phyloP scores from a whole-genome alignment of 2,329 filamentous ascomycete species.

The Colletotrichum liriopes region DNA sequence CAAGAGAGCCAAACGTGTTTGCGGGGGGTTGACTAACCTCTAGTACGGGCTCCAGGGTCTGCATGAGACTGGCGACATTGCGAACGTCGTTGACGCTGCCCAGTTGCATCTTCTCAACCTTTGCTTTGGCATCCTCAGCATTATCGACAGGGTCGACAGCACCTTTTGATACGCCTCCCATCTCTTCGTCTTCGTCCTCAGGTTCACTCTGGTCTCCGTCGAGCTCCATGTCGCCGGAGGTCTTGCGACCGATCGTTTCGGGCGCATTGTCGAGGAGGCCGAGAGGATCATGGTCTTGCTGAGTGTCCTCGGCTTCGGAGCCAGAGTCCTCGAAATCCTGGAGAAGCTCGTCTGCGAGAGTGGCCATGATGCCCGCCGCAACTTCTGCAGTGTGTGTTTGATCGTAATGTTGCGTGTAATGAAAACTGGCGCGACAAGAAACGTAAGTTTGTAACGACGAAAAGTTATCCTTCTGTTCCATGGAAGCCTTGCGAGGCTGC shows the following conservation, averaged over 20 bases:
- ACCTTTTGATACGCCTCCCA: slow-evolving; percentile 63
- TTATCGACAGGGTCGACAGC: slow-evolving; percentile 70
- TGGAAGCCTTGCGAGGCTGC: slow-evolving; percentile 31
- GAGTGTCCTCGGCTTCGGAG: slow-evolving; percentile 79
- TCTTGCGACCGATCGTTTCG: slow-evolving; percentile 56
- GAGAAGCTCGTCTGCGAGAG: slow-evolving; percentile 91
- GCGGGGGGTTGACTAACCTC: slow-evolving; percentile 74
- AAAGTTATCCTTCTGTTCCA: slow-evolving; percentile 5
- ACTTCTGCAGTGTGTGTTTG: neutral
- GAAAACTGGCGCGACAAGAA: neutral
- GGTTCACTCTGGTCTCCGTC: slow-evolving; percentile 70
- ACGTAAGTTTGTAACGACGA: neutral
- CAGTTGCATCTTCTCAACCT: slow-evolving; percentile 87
- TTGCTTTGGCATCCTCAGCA: slow-evolving; percentile 80
- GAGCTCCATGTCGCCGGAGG: slow-evolving; percentile 67
- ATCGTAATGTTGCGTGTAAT: neutral
- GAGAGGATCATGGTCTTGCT: slow-evolving; percentile 64
- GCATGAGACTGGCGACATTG: slow-evolving; percentile 85
- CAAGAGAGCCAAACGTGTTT: slow-evolving; percentile 40
- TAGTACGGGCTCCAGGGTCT: slow-evolving; percentile 83
- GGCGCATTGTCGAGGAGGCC: slow-evolving; percentile 61
- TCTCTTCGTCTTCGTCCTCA: slow-evolving; percentile 73
- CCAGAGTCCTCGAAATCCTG: slow-evolving; percentile 92
- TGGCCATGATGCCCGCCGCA: slow-evolving; percentile 76
- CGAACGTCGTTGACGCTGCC: slow-evolving; percentile 82